A percentile compares a stretch with the other conserved stretches of the same genome.
Conservation (phyloP, 805 yeast species). For the Cyberlindnera euphorbiiphila region DNA sequence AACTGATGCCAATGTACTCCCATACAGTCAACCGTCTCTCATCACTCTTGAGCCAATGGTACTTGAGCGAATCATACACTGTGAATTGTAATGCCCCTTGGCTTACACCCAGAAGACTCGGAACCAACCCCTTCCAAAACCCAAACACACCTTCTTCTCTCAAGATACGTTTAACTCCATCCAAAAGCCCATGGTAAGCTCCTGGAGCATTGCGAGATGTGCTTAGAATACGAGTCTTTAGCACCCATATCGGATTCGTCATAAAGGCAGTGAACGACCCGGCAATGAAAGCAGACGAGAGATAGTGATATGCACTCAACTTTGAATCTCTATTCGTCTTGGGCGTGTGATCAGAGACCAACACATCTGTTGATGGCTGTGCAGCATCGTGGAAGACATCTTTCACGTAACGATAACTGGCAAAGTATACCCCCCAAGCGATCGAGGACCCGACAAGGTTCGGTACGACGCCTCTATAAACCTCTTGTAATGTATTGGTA, state of each 20-base stretch:
- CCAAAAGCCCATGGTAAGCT: conserved; percentile 54
- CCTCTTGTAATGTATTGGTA: conserved; percentile 16
- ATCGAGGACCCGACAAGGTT: conserved; percentile 78
- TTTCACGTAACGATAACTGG: conserved; percentile 65
- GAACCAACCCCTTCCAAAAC: conserved; percentile 71
- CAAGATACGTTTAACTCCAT: conserved; percentile 50
- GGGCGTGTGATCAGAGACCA: conserved; percentile 10
- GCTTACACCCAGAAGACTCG: conserved; percentile 75
- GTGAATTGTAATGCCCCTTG: conserved; percentile 91
- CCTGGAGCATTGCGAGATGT: conserved; percentile 36
- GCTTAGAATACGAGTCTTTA: conserved; percentile 71
- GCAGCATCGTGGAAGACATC: conserved; percentile 26
- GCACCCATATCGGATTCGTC: conserved; percentile 94
- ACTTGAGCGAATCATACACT: conserved; percentile 75
- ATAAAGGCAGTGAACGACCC: conserved; percentile 71
- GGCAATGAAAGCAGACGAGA: conserved; percentile 58
- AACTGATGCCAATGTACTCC: conserved; percentile 65
- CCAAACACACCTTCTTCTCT: conserved; percentile 54
- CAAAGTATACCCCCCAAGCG: conserved; percentile 89
- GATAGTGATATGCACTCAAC: conserved; percentile 42
- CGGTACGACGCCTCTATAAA: conserved; percentile 33
- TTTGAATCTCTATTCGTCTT: conserved; percentile 27
- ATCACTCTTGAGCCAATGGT: conserved; percentile 26
- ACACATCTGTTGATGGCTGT: conserved; percentile 7
- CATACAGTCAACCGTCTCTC: conserved; percentile 37